A percentile compares a stretch with the other conserved stretches of the same genome.
Evolutionary conservation across 2,329 filamentous ascomycete species (phyloP).

Genomic region (Sphaerulina vaccinii): DNA sequence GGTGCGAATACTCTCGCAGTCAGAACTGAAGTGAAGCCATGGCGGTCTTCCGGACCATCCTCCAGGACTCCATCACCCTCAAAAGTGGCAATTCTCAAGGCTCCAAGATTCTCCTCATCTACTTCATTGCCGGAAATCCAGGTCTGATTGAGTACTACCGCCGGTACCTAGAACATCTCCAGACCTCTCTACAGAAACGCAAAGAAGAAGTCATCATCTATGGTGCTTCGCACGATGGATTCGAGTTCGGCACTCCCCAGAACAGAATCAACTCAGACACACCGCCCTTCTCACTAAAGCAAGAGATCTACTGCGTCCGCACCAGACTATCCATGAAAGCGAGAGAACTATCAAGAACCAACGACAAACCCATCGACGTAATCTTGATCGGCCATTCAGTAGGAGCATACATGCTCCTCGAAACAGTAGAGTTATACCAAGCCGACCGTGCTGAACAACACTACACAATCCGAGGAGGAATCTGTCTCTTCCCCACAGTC

Average conservation of each 20-base stretch:
- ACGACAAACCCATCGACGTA: conserved; percentile 24
- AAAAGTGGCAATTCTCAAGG: neutral
- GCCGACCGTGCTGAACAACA: conserved; percentile 10
- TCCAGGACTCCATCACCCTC: conserved; percentile 7
- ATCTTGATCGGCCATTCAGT: conserved; percentile 50
- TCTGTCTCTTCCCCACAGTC: conserved; percentile 51
- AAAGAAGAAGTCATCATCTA: conserved; percentile 40
- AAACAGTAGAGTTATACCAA: conserved; percentile 33
- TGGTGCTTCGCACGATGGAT: conserved; percentile 45
- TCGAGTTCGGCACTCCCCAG: conserved; percentile 36
- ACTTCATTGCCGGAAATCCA: conserved; percentile 74
- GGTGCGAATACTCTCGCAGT: no score
- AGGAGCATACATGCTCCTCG: conserved; percentile 48
- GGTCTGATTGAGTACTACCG: conserved; percentile 72
- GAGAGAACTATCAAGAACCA: neutral
- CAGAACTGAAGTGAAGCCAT: no score
- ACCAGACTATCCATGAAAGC: conserved; percentile 39
- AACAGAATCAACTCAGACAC: neutral
- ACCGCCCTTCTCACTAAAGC: conserved; percentile 21
- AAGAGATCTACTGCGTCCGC: conserved; percentile 47
- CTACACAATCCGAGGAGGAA: conserved; percentile 31
- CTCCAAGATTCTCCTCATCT: conserved; percentile 53
- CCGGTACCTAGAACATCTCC: conserved; percentile 62
- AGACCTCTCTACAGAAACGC: conserved; percentile 29
- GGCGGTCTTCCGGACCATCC: conserved; percentile 3